Evolutionary conservation across 371 early-diverging fungal genomes (phyloP).

Genomic region (Dichotomocladium elegans): DNA sequence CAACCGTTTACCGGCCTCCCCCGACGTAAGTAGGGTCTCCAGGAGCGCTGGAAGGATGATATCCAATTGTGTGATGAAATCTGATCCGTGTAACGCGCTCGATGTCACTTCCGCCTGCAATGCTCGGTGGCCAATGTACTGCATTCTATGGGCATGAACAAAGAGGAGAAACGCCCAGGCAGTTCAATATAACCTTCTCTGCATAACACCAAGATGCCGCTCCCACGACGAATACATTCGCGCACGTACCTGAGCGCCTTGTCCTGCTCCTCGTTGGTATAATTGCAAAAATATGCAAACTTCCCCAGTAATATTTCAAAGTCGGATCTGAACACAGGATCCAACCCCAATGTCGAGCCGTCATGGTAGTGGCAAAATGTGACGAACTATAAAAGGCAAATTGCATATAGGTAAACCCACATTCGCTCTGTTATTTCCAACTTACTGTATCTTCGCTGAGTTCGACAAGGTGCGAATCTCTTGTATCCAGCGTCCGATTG

Average conservation of each 20-base stretch:
- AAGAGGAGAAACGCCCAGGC: neutral
- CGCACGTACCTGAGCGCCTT: slow-evolving; percentile 31
- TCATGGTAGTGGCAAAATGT: slow-evolving; percentile 64
- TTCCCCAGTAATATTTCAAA: slow-evolving; percentile 45
- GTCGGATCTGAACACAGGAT: slow-evolving; percentile 54
- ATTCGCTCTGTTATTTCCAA: neutral
- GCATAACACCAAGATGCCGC: too few species aligned
- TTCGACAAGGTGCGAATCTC: slow-evolving; percentile 41
- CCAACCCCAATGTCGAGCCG: slow-evolving; percentile 63
- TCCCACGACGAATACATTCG: too few species aligned
- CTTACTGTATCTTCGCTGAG: slow-evolving; percentile 55
- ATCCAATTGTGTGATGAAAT: slow-evolving; percentile 41
- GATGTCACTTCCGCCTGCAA: slow-evolving; percentile 46
- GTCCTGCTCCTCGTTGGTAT: slow-evolving; percentile 33
- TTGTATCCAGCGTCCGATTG: slow-evolving; percentile 48
- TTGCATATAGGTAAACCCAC: neutral
- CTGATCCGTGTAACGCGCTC: slow-evolving; percentile 42
- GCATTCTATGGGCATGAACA: slow-evolving; percentile 31
- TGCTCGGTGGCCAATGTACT: slow-evolving; percentile 47
- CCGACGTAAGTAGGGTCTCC: slow-evolving; percentile 22
- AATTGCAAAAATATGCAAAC: slow-evolving; percentile 56
- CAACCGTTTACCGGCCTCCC: neutral
- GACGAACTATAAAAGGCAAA: slow-evolving; percentile 49
- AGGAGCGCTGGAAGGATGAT: slow-evolving; percentile 50
- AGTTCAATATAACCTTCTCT: neutral